phyloP scores from a whole-genome alignment of 2,329 filamentous ascomycete species.

The Emmonsia crescens region DNA sequence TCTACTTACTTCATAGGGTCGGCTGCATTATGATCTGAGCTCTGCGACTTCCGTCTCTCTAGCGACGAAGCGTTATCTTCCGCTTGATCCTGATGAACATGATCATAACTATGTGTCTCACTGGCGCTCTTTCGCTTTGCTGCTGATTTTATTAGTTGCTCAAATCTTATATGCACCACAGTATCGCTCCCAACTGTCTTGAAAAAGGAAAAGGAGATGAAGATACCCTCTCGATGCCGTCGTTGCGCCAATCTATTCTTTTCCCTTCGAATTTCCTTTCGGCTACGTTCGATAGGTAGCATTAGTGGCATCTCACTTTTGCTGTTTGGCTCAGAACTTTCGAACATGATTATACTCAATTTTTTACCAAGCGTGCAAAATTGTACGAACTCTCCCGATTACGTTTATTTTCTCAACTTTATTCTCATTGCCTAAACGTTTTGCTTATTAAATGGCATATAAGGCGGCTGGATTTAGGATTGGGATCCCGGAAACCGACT shows the following conservation, averaged over 20 bases:
- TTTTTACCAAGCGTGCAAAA: not conserved
- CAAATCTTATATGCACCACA: not conserved
- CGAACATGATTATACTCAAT: not conserved
- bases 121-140: not conserved
- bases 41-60: not conserved
- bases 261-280: not conserved
- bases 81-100: not conserved
- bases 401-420: not conserved
- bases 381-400: not conserved
- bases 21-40: not conserved
- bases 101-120: not conserved
- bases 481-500: not conserved
- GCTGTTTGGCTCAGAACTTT: not conserved
- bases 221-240: not conserved
- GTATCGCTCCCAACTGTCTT: not conserved
- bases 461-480: too few species aligned
- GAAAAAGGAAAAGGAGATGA: not conserved
- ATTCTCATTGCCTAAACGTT: not conserved
- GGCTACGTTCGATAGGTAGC: not conserved
- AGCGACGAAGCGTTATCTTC: not conserved
- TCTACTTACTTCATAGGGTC: not conserved
- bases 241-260: not conserved
- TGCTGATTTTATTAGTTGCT: not conserved
- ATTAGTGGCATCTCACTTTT: not conserved
- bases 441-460: not conserved